phyloP scores from a whole-genome alignment of 306 rosid genomes.

The Cucurbita pepo region DNA sequence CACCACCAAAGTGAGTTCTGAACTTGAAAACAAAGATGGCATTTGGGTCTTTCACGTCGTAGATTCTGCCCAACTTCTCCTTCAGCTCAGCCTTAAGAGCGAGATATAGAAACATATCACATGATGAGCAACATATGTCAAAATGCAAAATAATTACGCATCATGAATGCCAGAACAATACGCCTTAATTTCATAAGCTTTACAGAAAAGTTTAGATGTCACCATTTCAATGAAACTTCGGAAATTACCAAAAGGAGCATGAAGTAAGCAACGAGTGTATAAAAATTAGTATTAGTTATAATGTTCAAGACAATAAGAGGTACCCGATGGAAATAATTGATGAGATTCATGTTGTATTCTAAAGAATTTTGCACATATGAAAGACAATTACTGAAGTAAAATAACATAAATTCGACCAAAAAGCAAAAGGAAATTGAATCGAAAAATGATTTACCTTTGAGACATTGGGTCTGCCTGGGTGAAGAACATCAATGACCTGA shows the following conservation, averaged over 20 bases:
- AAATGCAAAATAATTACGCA: not conserved
- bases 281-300: not conserved
- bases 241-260: not conserved
- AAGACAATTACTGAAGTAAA: not conserved
- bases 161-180: not conserved
- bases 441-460: constrained; percentile 38
- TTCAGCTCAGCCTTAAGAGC: constrained; percentile 58
- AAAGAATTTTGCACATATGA: not conserved
- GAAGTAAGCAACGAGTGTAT: not conserved
- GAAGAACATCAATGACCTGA: constrained; percentile 75
- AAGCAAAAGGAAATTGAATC: not conserved
- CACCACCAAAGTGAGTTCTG: constrained; percentile 91
- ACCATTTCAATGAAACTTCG: not conserved
- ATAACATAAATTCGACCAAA: not conserved
- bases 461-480: constrained; percentile 87
- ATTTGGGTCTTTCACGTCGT: constrained; percentile 72
- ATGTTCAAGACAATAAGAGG: not conserved
- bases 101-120: not conserved
- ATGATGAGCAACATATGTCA: not conserved
- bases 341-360: not conserved
- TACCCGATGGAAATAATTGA: not conserved
- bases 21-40: constrained; percentile 77
- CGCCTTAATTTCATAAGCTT: not conserved
- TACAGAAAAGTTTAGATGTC: not conserved
- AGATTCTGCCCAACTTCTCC: constrained; percentile 68